These are phyloP conservation scores for Prunus yedoensis DNA, from an alignment of 331 rosid species.

Conservation along the genomic window DNA sequence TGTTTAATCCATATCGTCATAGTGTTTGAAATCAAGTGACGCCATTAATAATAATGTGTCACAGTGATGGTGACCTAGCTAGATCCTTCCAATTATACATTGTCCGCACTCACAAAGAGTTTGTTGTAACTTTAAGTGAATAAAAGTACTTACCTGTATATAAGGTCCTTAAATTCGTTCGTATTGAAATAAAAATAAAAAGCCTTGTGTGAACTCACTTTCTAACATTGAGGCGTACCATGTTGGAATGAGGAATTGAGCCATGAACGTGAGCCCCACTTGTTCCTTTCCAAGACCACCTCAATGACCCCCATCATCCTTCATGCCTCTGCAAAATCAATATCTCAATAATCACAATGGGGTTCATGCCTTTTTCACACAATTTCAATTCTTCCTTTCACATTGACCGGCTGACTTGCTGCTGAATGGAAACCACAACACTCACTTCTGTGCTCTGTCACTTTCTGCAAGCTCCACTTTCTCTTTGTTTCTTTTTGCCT, in stretches of 20 bases:
- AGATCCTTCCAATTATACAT: no score
- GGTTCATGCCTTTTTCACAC: background rate
- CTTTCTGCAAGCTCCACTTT: background rate
- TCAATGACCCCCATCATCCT: background rate
- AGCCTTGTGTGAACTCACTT: background rate
- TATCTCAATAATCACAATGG: no score
- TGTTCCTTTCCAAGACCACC: background rate
- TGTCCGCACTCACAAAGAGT: rapidly evolving
- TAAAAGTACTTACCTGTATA: no score
- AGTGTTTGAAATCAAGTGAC: no score
- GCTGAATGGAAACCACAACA: no score
- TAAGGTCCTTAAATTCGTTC: no score
- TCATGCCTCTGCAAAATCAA: background rate
- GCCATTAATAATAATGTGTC: no score
- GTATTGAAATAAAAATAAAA: no score
- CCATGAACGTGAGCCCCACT: background rate
- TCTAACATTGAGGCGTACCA: background rate
- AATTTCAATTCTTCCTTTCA: background rate
- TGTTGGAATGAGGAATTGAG: background rate
- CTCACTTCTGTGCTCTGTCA: background rate
- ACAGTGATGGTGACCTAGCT: no score
- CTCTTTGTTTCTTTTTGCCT: no score
- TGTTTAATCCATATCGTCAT: no score
- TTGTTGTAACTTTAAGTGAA: no score
- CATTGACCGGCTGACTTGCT: background rate